These are phyloP conservation scores for Cyberlindnera japonica DNA, from an alignment of 805 yeast species.

Conservation along the genomic window DNA sequence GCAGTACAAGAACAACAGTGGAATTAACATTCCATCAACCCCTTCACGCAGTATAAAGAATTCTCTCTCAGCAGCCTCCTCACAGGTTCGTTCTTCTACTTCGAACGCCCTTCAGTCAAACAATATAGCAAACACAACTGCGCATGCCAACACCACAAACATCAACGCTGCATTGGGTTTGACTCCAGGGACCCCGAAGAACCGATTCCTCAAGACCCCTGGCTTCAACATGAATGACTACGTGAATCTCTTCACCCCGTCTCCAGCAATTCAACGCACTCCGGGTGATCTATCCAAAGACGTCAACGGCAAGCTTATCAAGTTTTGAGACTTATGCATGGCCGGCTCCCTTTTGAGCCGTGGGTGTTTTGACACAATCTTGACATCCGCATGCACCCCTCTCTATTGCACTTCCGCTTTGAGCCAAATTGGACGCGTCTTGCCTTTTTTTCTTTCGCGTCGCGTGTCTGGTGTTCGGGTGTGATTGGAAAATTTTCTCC, in stretches of 20 bases:
- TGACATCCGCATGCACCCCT: neutral
- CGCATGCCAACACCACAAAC: too few relatives aligned
- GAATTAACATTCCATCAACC: constrained; percentile 21
- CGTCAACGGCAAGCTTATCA: constrained; percentile 27
- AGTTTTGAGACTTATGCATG: constrained; percentile 10
- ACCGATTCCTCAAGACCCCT: constrained; percentile 42
- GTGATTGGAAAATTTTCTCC: constrained; percentile 1
- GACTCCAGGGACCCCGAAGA: constrained; percentile 30
- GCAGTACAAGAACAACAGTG: constrained; percentile 19
- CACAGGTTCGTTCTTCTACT: constrained; percentile 8
- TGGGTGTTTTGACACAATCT: neutral
- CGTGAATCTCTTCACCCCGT: constrained; percentile 74
- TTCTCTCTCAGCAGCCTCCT: constrained; percentile 15
- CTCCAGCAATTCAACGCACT: constrained; percentile 42
- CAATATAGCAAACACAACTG: too few relatives aligned
- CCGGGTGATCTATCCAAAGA: constrained; percentile 32
- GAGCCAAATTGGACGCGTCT: constrained; percentile 4
- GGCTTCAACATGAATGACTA: constrained; percentile 83
- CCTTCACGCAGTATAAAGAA: constrained; percentile 19
- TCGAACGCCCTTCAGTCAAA: constrained; percentile 8
- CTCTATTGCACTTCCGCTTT: neutral
- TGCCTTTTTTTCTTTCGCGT: constrained; percentile 3
- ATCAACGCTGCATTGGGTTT: constrained; percentile 14
- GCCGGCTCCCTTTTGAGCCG: too few relatives aligned
- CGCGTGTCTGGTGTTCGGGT: constrained; percentile 10